Conservation (phyloP, 495 filamentous ascomycete genomes). For the Bacidia rubella region DNA sequence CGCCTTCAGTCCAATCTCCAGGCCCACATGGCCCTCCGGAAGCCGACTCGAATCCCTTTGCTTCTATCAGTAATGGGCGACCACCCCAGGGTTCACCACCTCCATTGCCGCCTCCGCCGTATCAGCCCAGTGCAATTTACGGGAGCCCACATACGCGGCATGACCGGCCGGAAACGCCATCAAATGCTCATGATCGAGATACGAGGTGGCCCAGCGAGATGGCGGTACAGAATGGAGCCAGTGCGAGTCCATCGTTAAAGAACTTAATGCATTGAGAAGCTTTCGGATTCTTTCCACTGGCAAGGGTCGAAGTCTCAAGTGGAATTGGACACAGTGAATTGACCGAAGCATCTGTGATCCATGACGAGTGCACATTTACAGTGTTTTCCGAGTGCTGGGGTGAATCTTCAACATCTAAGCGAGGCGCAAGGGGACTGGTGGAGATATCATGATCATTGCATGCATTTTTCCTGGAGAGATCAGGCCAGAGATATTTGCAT, state of each 20-base stretch:
- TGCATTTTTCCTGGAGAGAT: neutral
- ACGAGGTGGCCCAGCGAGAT: conserved; percentile 20
- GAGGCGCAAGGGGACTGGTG: neutral
- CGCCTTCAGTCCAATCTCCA: conserved; percentile 14
- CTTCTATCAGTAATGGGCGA: conserved; percentile 9
- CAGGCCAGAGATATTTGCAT: neutral
- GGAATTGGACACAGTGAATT: neutral
- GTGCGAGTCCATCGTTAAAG: conserved; percentile 61
- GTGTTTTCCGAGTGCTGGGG: too few species aligned
- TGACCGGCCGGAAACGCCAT: conserved; percentile 18
- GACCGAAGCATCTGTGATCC: too few species aligned
- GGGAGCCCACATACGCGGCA: conserved; percentile 14
- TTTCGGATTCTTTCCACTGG: too few species aligned
- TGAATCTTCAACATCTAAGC: neutral
- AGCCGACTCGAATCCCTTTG: conserved; percentile 20
- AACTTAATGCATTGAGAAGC: conserved; percentile 54
- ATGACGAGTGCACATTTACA: too few species aligned
- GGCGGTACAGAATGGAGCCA: conserved; percentile 45
- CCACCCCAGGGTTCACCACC: conserved; percentile 6
- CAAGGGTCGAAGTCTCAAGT: neutral
- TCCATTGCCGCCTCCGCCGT: conserved; percentile 2
- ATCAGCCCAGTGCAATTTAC: conserved; percentile 7
- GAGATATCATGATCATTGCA: neutral
- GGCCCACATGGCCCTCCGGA: conserved; percentile 21
- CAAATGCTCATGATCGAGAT: conserved; percentile 11